Evolutionary conservation across 2,329 filamentous ascomycete genomes (phyloP), one percentile per base, ranked within the genome.

Genomic region (Neurospora sp.): DNA sequence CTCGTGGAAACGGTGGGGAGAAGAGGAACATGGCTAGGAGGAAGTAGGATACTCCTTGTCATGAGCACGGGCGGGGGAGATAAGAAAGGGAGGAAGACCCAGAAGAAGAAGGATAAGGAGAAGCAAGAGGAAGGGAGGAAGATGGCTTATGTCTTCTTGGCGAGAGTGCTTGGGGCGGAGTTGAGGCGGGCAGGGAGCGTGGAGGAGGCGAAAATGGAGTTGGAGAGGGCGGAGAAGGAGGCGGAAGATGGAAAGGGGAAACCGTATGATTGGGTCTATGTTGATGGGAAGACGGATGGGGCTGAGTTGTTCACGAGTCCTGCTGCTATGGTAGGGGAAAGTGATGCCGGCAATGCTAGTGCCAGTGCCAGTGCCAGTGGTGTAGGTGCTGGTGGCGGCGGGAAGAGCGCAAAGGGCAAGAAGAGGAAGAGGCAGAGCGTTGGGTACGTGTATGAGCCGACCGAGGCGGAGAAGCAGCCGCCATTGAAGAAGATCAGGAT

Each of bases 61-160:
- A 89, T 90, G 75, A 84, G 81, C 71, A 90, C 70, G 87, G 19
- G 28, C 19, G 36, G 62, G 3, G 36, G 62, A 2, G 68, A 62
- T 8, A 62, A 62, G 28, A 62, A 62, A 17, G 52, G 52, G 9
- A 62, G 52, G 28, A 36, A 15, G 28, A 52, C 11, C 2, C 42
- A 42, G 89, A 72, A 87, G 87, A 75, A 87, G 15, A 62, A 87
- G 87, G 75, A 87, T 3, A 58, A 19, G 23, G 52, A 90, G 74
- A 86, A 87, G 75, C 86, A 90, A 5, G 11, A 67, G 1, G 74
- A 76, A 70, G 87, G 89, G 71, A 88, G 87, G 76, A 88, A 90
- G 74, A 86, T 87, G 74, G 87, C 90, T 0, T 97, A 95, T 74
- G 83, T 93, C 1, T 97, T 97, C 76, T 84, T 98, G 0, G 90